phyloP scores from a whole-genome alignment of 2,329 filamentous ascomycete genomes.

The Aspergillus amoenus region DNA sequence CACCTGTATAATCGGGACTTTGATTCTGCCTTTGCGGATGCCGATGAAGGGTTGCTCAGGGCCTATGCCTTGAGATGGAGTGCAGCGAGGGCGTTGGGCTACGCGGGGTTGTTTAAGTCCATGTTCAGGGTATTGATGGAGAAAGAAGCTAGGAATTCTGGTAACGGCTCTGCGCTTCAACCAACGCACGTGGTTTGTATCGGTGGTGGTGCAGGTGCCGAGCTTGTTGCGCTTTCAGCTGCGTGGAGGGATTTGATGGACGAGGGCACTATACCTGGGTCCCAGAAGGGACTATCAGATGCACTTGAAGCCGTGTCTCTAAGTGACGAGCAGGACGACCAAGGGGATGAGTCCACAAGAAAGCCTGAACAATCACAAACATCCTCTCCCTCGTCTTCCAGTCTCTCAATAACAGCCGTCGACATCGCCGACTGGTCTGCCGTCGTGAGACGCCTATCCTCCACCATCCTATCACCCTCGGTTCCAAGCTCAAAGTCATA shows the following conservation, averaged over 20 bases:
- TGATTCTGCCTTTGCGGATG: slow-evolving; percentile 66
- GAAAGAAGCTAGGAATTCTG: not conserved
- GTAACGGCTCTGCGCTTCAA: not conserved
- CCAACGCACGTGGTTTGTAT: slow-evolving; percentile 52
- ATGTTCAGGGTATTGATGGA: slow-evolving; percentile 28
- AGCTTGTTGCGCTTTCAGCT: slow-evolving; percentile 64
- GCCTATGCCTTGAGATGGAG: slow-evolving; percentile 92
- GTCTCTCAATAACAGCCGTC: slow-evolving; percentile 61
- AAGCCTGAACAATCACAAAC: too few relatives aligned
- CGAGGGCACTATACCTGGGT: not conserved
- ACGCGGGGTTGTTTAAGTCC: slow-evolving; percentile 60
- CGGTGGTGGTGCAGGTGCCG: slow-evolving; percentile 65
- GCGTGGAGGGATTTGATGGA: slow-evolving; percentile 44
- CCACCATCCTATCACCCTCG: slow-evolving; percentile 48
- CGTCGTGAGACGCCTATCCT: slow-evolving; percentile 60
- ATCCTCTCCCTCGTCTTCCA: not conserved
- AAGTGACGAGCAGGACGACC: not conserved
- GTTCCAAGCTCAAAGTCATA: slow-evolving; percentile 29
- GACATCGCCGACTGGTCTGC: slow-evolving; percentile 78
- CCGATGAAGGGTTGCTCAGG: slow-evolving; percentile 66
- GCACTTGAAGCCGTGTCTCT: slow-evolving; percentile 12
- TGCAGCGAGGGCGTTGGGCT: slow-evolving; percentile 78
- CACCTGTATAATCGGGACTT: slow-evolving; percentile 88
- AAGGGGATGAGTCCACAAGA: not conserved
- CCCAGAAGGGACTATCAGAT: slow-evolving; percentile 3